Evolutionary conservation across 1,284 basidiomycete genomes (phyloP).

Genomic region (Cryptococcus jaspeensis): DNA sequence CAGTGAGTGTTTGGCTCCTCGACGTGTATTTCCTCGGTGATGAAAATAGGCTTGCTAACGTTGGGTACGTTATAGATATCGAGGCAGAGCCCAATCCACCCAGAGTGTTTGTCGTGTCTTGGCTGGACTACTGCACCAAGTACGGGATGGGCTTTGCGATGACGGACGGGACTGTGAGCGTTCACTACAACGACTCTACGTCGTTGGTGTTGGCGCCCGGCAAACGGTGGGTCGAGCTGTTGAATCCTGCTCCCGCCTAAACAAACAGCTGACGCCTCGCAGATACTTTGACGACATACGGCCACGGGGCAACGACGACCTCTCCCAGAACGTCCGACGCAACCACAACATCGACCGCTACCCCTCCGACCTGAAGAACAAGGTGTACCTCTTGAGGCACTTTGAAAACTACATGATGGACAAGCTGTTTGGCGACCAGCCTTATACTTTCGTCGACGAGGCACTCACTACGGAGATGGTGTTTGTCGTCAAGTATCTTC

Average conservation of each 20-base stretch:
- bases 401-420: constrained; percentile 92
- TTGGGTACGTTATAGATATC: constrained; percentile 16
- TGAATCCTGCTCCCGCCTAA: not conserved
- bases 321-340: constrained; percentile 34
- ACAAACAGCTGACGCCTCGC: not conserved
- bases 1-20: constrained; percentile 40
- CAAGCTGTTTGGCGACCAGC: constrained; percentile 73
- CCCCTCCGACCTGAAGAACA: constrained; percentile 68
- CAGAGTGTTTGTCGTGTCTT: constrained; percentile 87
- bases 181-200: constrained; percentile 95
- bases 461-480: constrained; percentile 76
- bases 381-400: constrained; percentile 85
- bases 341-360: constrained; percentile 44
- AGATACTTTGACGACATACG: constrained; percentile 82
- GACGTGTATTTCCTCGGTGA: too few relatives aligned
- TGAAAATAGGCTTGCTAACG: not conserved
- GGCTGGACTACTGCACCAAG: constrained; percentile 98
- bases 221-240: constrained; percentile 63
- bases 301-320: constrained; percentile 27
- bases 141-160: constrained; percentile 98
- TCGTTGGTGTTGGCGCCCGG: constrained; percentile 78
- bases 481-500: constrained; percentile 91
- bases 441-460: constrained; percentile 73
- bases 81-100: constrained; percentile 60
- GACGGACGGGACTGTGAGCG: constrained; percentile 89